A percentile compares a stretch with the other conserved stretches of the same genome.
Conservation (phyloP, 371 early-diverging fungal species). For the Haplosporangium sp. region DNA sequence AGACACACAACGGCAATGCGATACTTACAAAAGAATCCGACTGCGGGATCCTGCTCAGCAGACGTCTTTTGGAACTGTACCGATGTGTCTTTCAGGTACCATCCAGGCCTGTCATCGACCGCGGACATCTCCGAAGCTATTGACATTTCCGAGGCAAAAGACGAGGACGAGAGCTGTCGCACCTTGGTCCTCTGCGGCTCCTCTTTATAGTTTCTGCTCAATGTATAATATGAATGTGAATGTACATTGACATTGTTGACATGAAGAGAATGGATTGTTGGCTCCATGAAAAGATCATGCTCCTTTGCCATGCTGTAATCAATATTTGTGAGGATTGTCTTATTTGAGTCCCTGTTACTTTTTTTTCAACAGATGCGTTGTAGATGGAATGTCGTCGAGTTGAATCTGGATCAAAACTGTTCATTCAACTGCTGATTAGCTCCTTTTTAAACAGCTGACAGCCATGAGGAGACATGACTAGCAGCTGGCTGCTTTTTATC, state of each 20-base stretch:
- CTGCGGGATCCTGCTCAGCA: constrained; percentile 44
- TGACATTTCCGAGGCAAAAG: constrained; percentile 1
- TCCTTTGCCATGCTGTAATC: constrained; percentile 3
- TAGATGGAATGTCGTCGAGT: too few relatives aligned
- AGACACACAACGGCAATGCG: neutral
- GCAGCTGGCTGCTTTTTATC: too few relatives aligned
- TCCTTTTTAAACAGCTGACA: too few relatives aligned
- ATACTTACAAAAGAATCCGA: constrained; percentile 42
- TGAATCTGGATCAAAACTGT: too few relatives aligned
- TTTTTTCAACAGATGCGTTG: too few relatives aligned
- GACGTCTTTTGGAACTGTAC: constrained; percentile 37
- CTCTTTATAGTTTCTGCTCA: neutral
- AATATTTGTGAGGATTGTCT: neutral
- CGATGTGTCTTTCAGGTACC: constrained; percentile 38
- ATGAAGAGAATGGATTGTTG: neutral
- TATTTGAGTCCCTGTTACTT: too few relatives aligned
- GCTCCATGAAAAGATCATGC: neutral
- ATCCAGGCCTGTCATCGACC: constrained; percentile 23
- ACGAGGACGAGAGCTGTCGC: constrained; percentile 6
- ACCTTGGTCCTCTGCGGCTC: neutral
- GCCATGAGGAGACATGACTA: too few relatives aligned
- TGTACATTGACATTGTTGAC: too few relatives aligned
- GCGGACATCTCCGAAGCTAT: constrained; percentile 4
- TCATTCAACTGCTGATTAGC: too few relatives aligned
- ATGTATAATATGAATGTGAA: neutral